These are phyloP conservation scores for Haplosporangium sp. DNA, from an alignment of 371 early-diverging fungal genomes.

Conservation along the genomic window DNA sequence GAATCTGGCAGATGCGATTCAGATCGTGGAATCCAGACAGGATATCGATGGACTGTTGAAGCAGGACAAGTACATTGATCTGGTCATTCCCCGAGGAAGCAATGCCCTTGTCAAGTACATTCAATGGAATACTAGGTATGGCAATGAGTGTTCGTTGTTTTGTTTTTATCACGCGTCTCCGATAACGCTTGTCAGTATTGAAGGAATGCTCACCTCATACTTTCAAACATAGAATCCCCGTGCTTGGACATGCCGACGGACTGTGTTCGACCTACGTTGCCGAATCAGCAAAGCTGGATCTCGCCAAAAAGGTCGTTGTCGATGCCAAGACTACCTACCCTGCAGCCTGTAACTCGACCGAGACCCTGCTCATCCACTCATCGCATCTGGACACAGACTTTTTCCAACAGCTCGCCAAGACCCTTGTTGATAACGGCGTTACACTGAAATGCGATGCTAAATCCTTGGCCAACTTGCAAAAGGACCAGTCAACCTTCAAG, in stretches of 20 bases:
- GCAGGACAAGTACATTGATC: conserved; percentile 91
- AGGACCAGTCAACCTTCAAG: conserved; percentile 18
- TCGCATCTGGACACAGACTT: conserved; percentile 61
- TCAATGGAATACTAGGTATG: conserved; percentile 85
- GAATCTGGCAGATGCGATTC: conserved; percentile 82
- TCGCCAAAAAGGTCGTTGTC: conserved; percentile 81
- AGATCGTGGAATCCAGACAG: conserved; percentile 90
- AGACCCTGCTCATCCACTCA: conserved; percentile 89
- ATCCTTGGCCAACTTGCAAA: conserved; percentile 49
- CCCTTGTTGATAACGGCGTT: conserved; percentile 67
- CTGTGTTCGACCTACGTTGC: conserved; percentile 93
- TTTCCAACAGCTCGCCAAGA: conserved; percentile 64
- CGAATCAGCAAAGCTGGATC: conserved; percentile 77
- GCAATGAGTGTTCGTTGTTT: not conserved
- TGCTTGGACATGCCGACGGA: conserved; percentile 98
- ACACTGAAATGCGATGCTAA: conserved; percentile 69
- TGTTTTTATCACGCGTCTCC: not conserved
- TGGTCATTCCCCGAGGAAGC: conserved; percentile 96
- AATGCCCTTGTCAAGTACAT: conserved; percentile 90
- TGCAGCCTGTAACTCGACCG: conserved; percentile 96
- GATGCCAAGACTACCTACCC: conserved; percentile 96
- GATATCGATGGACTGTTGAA: conserved; percentile 87
- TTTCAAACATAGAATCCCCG: conserved; percentile 82
- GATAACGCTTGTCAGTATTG: no score
- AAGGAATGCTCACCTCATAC: no score